Evolutionary conservation across 129 eudicot genomes (phyloP).

Genomic region (Pittosporum tobira): DNA sequence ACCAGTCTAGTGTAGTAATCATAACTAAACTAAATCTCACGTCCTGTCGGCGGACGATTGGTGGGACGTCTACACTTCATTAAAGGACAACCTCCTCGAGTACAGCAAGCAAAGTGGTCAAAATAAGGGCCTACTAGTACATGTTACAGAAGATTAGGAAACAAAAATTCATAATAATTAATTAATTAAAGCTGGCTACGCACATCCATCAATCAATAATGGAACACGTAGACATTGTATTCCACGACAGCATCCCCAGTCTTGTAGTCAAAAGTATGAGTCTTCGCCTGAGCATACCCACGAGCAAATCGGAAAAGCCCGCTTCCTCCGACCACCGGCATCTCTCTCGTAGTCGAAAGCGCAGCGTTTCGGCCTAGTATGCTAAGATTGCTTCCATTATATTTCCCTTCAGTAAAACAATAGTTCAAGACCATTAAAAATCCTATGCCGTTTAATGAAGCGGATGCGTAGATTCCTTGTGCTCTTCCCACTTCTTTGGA

Average conservation of each 20-base stretch:
- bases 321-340: constrained; percentile 49
- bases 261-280: constrained; percentile 20
- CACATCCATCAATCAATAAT: no score
- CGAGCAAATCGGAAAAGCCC: no score
- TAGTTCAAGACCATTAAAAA: constrained; percentile 35
- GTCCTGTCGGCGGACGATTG: no score
- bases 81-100: no score
- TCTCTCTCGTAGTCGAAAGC: constrained; percentile 29
- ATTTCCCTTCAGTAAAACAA: constrained; percentile 32
- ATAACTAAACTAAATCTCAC: no score
- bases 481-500: constrained; percentile 33
- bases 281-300: constrained; percentile 35
- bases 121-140: no score
- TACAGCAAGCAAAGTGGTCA: no score
- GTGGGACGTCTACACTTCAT: no score
- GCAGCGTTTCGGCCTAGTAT: constrained; percentile 33
- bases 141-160: no score
- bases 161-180: no score
- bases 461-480: constrained; percentile 39
- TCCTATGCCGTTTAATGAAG: constrained; percentile 15
- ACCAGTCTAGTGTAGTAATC: no score
- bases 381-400: constrained; percentile 40
- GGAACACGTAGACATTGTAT: constrained; percentile 28
- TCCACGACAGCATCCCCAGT: constrained; percentile 31
- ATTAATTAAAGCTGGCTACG: no score